Conservation (phyloP, 2,329 filamentous ascomycete genomes). For the Talaromyces sp. region DNA sequence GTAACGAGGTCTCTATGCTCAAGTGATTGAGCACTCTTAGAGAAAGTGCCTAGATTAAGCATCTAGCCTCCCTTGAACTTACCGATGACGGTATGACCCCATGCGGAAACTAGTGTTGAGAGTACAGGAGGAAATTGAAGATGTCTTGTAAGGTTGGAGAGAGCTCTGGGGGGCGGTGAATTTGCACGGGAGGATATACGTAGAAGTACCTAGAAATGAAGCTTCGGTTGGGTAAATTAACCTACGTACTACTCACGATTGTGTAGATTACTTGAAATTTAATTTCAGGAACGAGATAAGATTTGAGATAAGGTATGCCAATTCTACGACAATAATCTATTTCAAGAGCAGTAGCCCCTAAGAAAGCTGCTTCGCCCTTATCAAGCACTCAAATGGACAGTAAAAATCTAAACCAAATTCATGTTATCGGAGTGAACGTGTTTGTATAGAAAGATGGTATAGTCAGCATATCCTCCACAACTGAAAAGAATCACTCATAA, state of each 20-base stretch:
- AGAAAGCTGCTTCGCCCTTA: not conserved
- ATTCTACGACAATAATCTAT: not conserved
- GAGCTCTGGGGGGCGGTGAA: not conserved
- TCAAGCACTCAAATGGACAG: not conserved
- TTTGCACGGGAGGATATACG: not conserved
- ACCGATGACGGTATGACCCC: not conserved
- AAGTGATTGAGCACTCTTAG: not conserved
- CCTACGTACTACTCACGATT: not conserved
- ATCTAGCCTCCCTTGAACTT: not conserved
- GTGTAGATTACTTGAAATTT: not conserved
- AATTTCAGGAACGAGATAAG: not conserved
- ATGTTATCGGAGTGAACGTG: not conserved
- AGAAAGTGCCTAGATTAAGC: not conserved
- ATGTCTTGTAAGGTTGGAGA: not conserved
- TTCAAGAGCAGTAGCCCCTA: not conserved
- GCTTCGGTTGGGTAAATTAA: not conserved
- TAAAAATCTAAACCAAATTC: not conserved
- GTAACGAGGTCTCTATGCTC: not conserved
- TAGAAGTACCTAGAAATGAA: not conserved
- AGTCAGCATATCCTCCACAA: not conserved
- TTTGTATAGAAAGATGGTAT: not conserved
- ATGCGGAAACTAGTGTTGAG: not conserved
- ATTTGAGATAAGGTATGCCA: not conserved
- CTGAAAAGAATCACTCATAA: not conserved
- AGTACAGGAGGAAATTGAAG: not conserved